Percentiles rank a stretch among this genome's conserved stretches.
phyloP scores from a whole-genome alignment of 805 yeast genomes.

The Saturnispora kantuleensis region DNA sequence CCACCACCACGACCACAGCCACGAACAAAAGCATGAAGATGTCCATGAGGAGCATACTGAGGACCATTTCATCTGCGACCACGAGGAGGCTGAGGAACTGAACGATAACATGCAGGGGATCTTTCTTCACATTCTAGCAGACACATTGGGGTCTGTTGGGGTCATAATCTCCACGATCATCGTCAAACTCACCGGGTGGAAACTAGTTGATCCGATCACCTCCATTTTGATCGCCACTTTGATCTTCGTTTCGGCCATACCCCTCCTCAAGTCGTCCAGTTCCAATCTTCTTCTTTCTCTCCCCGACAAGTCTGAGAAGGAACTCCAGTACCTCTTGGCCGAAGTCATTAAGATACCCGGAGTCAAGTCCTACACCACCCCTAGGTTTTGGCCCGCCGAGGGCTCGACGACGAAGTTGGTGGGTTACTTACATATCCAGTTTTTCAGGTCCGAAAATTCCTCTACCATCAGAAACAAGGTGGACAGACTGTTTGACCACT shows the following conservation, averaged over 20 bases:
- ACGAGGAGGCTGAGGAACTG: conserved; percentile 32
- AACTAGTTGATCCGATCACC: conserved; percentile 87
- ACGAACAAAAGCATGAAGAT: conserved; percentile 3
- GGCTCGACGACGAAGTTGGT: conserved; percentile 32
- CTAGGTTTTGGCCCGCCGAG: conserved; percentile 79
- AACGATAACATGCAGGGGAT: conserved; percentile 85
- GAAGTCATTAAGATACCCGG: conserved; percentile 68
- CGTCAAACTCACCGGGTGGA: conserved; percentile 54
- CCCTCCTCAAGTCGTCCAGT: conserved; percentile 75
- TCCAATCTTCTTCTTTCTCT: conserved; percentile 59
- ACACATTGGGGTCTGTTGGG: conserved; percentile 93
- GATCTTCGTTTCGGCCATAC: conserved; percentile 74
- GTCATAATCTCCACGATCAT: conserved; percentile 85
- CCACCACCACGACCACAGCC: conserved; percentile 4
- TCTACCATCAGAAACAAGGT: conserved; percentile 20
- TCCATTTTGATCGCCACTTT: conserved; percentile 77
- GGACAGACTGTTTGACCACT: conserved; percentile 19
- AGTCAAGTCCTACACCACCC: conserved; percentile 74
- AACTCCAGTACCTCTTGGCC: conserved; percentile 52
- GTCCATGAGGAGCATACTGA: conserved; percentile 33
- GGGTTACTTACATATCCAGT: conserved; percentile 82
- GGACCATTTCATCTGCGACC: conserved; percentile 14
- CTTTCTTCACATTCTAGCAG: conserved; percentile 88
- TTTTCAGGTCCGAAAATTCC: conserved; percentile 31
- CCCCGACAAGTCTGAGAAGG: conserved; percentile 41